These are phyloP conservation scores for Cerioporus squamosus DNA, from an alignment of 1,284 basidiomycete genomes.

Conservation along the genomic window DNA sequence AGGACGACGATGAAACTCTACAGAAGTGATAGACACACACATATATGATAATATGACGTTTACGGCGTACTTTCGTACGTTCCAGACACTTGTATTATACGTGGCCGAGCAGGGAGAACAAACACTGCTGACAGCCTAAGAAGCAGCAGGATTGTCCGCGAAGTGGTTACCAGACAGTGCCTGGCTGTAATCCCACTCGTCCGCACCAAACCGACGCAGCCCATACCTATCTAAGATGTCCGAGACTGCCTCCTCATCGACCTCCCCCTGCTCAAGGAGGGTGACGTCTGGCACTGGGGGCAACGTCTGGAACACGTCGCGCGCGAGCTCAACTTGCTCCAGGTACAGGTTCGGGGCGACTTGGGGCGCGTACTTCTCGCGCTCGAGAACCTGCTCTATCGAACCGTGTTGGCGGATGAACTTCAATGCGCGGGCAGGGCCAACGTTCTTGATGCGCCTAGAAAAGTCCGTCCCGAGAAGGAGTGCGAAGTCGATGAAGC, in stretches of 20 bases:
- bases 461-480: slow-evolving; percentile 91
- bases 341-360: slow-evolving; percentile 55
- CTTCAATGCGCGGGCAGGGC: slow-evolving; percentile 73
- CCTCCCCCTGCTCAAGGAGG: slow-evolving; percentile 39
- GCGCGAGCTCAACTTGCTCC: slow-evolving; percentile 59
- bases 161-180: slow-evolving; percentile 68
- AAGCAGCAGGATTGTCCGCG: slow-evolving; percentile 53
- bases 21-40: no score
- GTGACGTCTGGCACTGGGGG: slow-evolving; percentile 58
- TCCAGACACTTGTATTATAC: no score
- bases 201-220: slow-evolving; percentile 46
- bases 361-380: slow-evolving; percentile 58
- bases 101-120: no score
- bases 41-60: no score
- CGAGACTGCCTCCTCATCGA: slow-evolving; percentile 46
- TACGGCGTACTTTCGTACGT: no score
- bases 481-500: slow-evolving; percentile 83
- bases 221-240: slow-evolving; percentile 53
- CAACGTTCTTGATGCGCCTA: slow-evolving; percentile 78
- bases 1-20: no score
- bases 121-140: background rate
- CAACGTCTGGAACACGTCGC: slow-evolving; percentile 63
- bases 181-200: slow-evolving; percentile 47
- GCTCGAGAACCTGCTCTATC: slow-evolving; percentile 74
- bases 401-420: slow-evolving; percentile 71